Percentiles rank a stretch among this genome's conserved stretches.
phyloP scores from a whole-genome alignment of 371 early-diverging fungal genomes.

The Mucor indicus region DNA sequence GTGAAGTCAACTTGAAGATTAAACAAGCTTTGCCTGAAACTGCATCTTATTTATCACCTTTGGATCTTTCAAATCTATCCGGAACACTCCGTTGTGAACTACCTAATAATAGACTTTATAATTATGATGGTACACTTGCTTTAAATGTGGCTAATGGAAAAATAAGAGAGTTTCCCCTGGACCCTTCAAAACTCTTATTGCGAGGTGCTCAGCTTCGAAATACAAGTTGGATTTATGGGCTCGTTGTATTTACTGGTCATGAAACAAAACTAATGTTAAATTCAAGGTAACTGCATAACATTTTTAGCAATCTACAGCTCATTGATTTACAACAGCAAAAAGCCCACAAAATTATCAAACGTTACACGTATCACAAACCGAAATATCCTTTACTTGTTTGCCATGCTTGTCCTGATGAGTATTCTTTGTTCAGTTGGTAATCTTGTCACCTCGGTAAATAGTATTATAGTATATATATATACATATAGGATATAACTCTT shows the following conservation, averaged over 20 bases:
- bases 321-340: constrained; percentile 31
- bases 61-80: constrained; percentile 49
- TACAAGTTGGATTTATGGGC: constrained; percentile 81
- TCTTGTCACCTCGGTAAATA: constrained; percentile 46
- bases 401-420: constrained; percentile 80
- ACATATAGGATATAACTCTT: background rate
- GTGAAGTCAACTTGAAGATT: constrained; percentile 92
- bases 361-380: constrained; percentile 88
- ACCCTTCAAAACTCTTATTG: constrained; percentile 75
- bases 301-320: background rate
- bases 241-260: constrained; percentile 86
- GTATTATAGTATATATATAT: background rate
- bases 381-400: constrained; percentile 90
- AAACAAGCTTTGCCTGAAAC: constrained; percentile 83
- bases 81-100: constrained; percentile 71
- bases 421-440: constrained; percentile 78
- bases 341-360: constrained; percentile 48
- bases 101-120: constrained; percentile 86
- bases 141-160: constrained; percentile 31
- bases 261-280: constrained; percentile 89
- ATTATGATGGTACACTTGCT: constrained; percentile 76
- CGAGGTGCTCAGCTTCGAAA: constrained; percentile 83
- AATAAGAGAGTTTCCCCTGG: constrained; percentile 62
- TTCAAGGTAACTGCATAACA: too few species aligned
- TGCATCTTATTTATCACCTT: constrained; percentile 56